A percentile compares a stretch with the other conserved stretches of the same genome.
These are phyloP conservation scores for Metschnikowia henanensis DNA, from an alignment of 805 yeast genomes.

Conservation along the genomic window DNA sequence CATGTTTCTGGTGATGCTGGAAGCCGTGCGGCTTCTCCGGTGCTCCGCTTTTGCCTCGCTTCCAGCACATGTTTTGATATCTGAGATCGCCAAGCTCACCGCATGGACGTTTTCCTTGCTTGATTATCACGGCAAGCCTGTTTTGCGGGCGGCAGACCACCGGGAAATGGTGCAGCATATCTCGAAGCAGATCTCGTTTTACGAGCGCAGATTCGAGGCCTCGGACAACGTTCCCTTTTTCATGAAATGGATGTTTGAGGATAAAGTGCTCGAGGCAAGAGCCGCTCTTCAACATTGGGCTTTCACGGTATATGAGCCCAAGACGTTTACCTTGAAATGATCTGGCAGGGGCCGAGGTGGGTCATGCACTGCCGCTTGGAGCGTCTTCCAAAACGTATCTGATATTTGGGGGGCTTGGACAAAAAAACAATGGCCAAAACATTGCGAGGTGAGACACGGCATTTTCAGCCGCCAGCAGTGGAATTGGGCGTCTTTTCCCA, in stretches of 20 bases:
- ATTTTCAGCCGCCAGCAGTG: too few relatives aligned
- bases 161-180: not conserved
- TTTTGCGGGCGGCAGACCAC: not conserved
- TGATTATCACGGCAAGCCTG: not conserved
- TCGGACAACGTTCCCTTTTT: not conserved
- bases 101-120: not conserved
- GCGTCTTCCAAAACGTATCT: too few relatives aligned
- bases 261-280: not conserved
- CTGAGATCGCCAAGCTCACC: not conserved
- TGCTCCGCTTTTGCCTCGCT: not conserved
- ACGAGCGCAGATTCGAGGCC: not conserved
- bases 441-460: too few relatives aligned
- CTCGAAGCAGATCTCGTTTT: not conserved
- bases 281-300: not conserved
- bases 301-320: too few relatives aligned
- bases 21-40: not conserved
- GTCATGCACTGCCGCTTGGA: too few relatives aligned
- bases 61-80: not conserved
- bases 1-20: not conserved
- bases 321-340: too few relatives aligned
- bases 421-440: too few relatives aligned
- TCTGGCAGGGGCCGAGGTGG: too few relatives aligned
- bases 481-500: too few relatives aligned
- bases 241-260: not conserved
- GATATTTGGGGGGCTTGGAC: too few relatives aligned